Evolutionary conservation across 352 stramenopile genomes (phyloP).

Genomic region (Phytophthora melonis): DNA sequence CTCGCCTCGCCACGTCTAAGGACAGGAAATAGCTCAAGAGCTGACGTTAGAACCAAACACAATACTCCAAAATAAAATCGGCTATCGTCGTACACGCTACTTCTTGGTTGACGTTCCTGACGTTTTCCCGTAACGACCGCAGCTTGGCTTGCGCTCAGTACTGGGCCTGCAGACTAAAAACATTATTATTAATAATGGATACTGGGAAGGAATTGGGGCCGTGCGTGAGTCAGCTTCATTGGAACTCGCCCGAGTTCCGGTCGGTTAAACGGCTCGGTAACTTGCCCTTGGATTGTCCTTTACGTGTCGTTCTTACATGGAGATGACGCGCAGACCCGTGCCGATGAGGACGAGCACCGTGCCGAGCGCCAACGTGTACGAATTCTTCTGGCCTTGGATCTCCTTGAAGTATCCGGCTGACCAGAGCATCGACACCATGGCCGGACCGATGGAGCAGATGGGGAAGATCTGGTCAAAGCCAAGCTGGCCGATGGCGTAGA

Average conservation of each 20-base stretch:
- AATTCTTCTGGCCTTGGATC: conserved; percentile 76
- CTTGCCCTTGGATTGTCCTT: neutral
- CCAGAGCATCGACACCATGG: conserved; percentile 89
- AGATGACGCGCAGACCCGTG: conserved; percentile 73
- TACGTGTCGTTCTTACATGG: conserved; percentile 33
- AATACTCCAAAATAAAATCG: conserved; percentile 4
- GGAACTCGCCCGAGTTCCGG: neutral
- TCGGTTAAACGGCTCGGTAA: neutral
- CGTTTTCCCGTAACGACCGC: neutral
- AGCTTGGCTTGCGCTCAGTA: neutral
- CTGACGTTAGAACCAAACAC: conserved; percentile 9
- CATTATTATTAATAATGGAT: neutral
- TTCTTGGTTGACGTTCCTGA: neutral
- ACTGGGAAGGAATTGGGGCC: neutral
- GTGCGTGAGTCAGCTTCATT: conserved; percentile 11
- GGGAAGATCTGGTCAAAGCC: conserved; percentile 88
- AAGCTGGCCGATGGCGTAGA: conserved; percentile 76
- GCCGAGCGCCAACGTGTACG: conserved; percentile 63
- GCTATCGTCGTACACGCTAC: neutral
- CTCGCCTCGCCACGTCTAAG: neutral
- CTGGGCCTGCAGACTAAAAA: neutral
- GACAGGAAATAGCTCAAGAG: conserved; percentile 2
- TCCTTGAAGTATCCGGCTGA: conserved; percentile 85
- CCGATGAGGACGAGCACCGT: conserved; percentile 75
- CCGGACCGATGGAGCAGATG: conserved; percentile 80